Evolutionary conservation across 1,284 basidiomycete species (phyloP).

Genomic region (Rhodofomes roseus): DNA sequence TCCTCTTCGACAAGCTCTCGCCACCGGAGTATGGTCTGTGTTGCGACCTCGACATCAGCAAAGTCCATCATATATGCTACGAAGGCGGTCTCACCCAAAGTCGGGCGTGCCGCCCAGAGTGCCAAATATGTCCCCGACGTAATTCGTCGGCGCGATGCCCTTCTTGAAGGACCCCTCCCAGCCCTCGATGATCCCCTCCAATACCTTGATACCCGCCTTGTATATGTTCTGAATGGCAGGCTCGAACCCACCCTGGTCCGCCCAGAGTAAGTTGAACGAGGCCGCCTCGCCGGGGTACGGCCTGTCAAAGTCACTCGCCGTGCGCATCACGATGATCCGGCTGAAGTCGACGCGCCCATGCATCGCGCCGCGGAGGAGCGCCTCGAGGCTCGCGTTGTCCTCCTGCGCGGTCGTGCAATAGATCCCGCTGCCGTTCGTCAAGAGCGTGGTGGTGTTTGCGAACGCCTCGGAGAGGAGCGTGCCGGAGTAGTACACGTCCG

Average conservation of each 20-base stretch:
- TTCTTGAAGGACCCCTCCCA: constrained; percentile 25
- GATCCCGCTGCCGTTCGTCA: constrained; percentile 35
- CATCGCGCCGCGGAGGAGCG: constrained; percentile 37
- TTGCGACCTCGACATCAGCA: neutral
- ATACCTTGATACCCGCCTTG: constrained; percentile 28
- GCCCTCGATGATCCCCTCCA: constrained; percentile 26
- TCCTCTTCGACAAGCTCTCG: neutral
- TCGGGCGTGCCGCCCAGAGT: constrained; percentile 1
- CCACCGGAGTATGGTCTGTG: neutral
- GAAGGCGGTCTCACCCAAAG: neutral
- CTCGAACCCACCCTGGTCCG: constrained; percentile 18
- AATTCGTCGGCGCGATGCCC: constrained; percentile 27
- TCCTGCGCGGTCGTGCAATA: constrained; percentile 47
- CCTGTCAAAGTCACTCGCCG: constrained; percentile 43
- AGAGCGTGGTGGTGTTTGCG: constrained; percentile 37
- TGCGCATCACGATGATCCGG: constrained; percentile 42
- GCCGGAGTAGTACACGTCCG: constrained; percentile 43
- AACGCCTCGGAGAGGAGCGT: constrained; percentile 35
- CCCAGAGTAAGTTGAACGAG: constrained; percentile 21
- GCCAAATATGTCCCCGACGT: constrained; percentile 27
- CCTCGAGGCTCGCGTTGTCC: constrained; percentile 45
- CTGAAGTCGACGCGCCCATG: constrained; percentile 39
- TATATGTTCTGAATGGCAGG: constrained; percentile 26
- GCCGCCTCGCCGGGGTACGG: constrained; percentile 27
- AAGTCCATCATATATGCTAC: too few species aligned